phyloP scores from a whole-genome alignment of 345 rosid genomes.

The Arabidopsis suecica region DNA sequence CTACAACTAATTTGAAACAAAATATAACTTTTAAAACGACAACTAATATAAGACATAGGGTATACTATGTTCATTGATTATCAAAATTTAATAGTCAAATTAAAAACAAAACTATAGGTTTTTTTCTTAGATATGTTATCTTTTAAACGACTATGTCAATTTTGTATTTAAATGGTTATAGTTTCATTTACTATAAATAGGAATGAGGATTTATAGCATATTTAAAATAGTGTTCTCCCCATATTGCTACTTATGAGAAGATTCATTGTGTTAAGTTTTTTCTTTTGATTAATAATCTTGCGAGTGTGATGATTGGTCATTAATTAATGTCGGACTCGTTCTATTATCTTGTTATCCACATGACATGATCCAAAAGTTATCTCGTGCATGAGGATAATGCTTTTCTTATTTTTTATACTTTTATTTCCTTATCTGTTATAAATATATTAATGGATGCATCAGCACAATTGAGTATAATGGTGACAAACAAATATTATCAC shows the following conservation, averaged over 20 bases:
- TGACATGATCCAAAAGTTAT: slow-evolving; percentile 37
- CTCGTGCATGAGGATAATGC: slow-evolving; percentile 33
- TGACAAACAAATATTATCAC: slow-evolving; percentile 11
- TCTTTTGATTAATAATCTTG: slow-evolving; percentile 3
- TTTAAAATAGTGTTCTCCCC: neutral
- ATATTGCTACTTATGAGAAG: slow-evolving; percentile 5
- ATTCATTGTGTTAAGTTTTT: neutral
- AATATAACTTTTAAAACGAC: no score
- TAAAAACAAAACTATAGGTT: neutral
- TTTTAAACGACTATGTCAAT: neutral
- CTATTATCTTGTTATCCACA: slow-evolving; percentile 17
- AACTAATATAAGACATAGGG: no score
- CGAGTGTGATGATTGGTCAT: slow-evolving; percentile 36
- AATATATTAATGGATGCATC: slow-evolving; percentile 21
- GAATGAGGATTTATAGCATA: neutral
- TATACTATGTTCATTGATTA: neutral
- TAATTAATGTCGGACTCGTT: slow-evolving; percentile 10
- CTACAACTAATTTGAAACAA: no score
- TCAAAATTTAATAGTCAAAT: neutral
- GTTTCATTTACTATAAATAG: neutral
- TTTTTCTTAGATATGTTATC: neutral
- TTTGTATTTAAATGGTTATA: neutral
- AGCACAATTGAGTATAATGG: slow-evolving; percentile 11
- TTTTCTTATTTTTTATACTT: neutral
- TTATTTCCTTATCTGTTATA: neutral